phyloP scores from a whole-genome alignment of 1,139 yeast genomes.

The Nakaseomyces kungkrabaensis region DNA sequence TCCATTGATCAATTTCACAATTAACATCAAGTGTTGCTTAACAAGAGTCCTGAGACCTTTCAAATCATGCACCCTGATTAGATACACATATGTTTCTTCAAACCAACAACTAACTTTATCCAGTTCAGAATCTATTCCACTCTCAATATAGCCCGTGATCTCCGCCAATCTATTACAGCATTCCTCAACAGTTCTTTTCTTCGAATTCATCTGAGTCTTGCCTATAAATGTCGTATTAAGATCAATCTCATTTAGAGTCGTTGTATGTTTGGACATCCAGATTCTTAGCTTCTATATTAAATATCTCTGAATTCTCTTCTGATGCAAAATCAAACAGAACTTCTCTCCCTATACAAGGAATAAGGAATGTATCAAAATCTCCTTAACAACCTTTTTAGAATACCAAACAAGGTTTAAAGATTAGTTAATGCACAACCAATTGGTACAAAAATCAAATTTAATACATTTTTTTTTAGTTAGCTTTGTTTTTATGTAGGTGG shows the following conservation, averaged over 20 bases:
- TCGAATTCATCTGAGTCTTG: background rate
- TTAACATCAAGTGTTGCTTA: slow-evolving; percentile 20
- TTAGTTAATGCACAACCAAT: too few relatives aligned
- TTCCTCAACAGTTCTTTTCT: background rate
- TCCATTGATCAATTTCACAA: slow-evolving; percentile 18
- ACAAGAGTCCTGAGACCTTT: slow-evolving; percentile 10
- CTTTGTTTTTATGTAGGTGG: too few relatives aligned
- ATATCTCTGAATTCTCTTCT: too few relatives aligned
- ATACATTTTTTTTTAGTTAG: too few relatives aligned
- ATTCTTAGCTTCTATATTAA: background rate
- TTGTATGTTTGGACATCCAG: background rate
- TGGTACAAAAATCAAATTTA: too few relatives aligned
- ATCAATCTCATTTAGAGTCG: background rate
- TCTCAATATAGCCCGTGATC: background rate
- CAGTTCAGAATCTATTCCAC: background rate
- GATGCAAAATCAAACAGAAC: too few relatives aligned
- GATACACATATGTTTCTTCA: slow-evolving; percentile 2
- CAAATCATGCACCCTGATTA: slow-evolving; percentile 15
- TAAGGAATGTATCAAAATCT: too few relatives aligned
- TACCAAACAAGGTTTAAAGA: too few relatives aligned
- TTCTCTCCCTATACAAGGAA: too few relatives aligned
- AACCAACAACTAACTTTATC: slow-evolving; percentile 7
- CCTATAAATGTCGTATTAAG: background rate
- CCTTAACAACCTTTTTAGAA: too few relatives aligned
- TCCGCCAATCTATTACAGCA: background rate